A percentile compares a stretch with the other conserved stretches of the same genome.
Evolutionary conservation across 768 basidiomycete species (phyloP).

Genomic region (Leccinum boreale): DNA sequence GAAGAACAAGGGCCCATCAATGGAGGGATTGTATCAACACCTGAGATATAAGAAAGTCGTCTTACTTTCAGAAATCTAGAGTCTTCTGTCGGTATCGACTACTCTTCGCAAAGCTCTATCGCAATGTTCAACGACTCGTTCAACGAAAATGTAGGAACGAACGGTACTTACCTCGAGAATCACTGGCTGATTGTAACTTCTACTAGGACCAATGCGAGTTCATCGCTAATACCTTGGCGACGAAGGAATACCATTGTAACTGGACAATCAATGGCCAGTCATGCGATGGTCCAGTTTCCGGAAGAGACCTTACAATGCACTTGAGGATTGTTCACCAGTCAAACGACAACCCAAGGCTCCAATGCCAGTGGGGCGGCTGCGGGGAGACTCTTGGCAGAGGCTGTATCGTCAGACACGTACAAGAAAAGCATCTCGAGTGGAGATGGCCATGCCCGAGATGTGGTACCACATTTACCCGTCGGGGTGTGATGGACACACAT

Average conservation of each 20-base stretch:
- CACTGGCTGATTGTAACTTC: background rate
- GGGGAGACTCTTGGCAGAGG: constrained; percentile 12
- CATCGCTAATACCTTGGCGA: background rate
- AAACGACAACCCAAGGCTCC: background rate
- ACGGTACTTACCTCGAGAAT: background rate
- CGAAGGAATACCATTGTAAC: constrained; percentile 3
- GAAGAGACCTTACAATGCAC: constrained; percentile 16
- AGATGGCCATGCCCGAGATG: constrained; percentile 25
- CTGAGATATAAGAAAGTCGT: constrained; percentile 11
- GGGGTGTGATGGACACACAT: constrained; percentile 17
- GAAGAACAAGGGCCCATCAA: background rate
- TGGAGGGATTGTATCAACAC: background rate
- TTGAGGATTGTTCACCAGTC: constrained; percentile 12
- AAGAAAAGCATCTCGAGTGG: constrained; percentile 22
- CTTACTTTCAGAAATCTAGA: background rate
- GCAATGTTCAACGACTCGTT: constrained; percentile 13
- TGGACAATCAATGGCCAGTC: constrained; percentile 11
- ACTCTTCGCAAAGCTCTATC: background rate
- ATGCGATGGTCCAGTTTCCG: constrained; percentile 10
- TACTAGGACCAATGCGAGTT: constrained; percentile 12
- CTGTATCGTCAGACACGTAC: constrained; percentile 20
- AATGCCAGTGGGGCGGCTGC: constrained; percentile 20
- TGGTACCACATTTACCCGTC: constrained; percentile 15
- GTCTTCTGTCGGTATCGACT: background rate
- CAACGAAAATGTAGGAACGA: constrained; percentile 12